Evolutionary conservation across 768 basidiomycete genomes (phyloP).

Genomic region (Russula sp.): DNA sequence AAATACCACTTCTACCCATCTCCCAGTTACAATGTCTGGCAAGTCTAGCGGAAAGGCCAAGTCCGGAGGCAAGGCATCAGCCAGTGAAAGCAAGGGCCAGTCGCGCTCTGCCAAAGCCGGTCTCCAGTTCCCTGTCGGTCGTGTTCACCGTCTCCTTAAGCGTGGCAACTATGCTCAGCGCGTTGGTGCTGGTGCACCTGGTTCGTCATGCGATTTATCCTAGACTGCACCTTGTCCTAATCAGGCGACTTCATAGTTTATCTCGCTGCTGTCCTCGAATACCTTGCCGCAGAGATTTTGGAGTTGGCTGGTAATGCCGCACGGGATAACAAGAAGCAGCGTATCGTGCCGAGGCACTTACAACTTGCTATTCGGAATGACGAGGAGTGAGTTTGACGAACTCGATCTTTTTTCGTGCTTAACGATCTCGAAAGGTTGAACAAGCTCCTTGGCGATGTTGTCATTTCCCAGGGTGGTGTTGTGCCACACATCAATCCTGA

Average conservation of each 20-base stretch:
- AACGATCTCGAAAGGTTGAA: conserved; percentile 42
- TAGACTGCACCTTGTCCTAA: background rate
- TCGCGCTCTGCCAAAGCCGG: conserved; percentile 72
- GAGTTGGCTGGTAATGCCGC: conserved; percentile 89
- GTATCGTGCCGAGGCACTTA: conserved; percentile 92
- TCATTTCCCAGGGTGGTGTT: conserved; percentile 95
- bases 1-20: background rate
- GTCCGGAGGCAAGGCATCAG: conserved; percentile 53
- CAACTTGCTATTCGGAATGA: conserved; percentile 94
- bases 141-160: conserved; percentile 86
- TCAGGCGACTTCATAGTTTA: conserved; percentile 47
- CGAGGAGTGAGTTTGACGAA: conserved; percentile 54
- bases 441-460: conserved; percentile 68
- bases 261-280: conserved; percentile 88
- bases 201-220: conserved; percentile 31
- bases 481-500: conserved; percentile 74
- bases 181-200: conserved; percentile 83
- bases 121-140: conserved; percentile 86
- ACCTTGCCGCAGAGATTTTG: conserved; percentile 89
- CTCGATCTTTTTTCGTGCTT: background rate
- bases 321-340: conserved; percentile 89
- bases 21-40: conserved; percentile 32
- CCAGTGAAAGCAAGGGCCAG: conserved; percentile 44
- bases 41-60: conserved; percentile 46
- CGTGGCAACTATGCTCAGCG: conserved; percentile 82